Percentiles rank a stretch among this genome's conserved stretches.
These are phyloP conservation scores for Piper longum DNA, from an alignment of 164 flowering plant species.

Conservation along the genomic window DNA sequence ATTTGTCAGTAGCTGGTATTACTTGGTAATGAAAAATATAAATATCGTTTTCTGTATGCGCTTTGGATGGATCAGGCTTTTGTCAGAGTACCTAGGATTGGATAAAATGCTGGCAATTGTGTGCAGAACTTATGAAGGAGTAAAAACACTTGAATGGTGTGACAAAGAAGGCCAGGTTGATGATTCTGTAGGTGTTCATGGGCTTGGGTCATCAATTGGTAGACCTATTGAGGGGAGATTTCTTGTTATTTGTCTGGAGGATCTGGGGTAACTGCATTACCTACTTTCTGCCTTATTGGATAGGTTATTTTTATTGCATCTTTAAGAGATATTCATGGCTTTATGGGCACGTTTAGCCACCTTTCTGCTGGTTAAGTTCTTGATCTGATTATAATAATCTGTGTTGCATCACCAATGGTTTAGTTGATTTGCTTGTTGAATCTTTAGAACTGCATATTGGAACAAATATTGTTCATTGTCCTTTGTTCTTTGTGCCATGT, in stretches of 20 bases:
- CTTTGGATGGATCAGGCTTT: constrained; percentile 30
- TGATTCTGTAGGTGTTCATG: constrained; percentile 52
- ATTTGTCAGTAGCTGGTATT: background rate
- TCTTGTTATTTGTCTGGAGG: constrained; percentile 64
- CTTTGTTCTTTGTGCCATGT: background rate
- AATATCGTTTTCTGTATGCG: background rate
- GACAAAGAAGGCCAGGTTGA: constrained; percentile 45
- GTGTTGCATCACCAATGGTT: background rate
- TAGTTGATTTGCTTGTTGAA: background rate
- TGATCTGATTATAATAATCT: too few relatives aligned
- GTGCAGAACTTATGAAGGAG: constrained; percentile 54
- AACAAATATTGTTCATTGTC: background rate
- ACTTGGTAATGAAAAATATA: background rate
- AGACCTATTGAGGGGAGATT: constrained; percentile 47
- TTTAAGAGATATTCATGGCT: background rate
- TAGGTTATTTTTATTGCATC: too few relatives aligned
- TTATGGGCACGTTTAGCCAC: background rate
- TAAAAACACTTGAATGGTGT: constrained; percentile 59
- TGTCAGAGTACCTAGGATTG: constrained; percentile 69
- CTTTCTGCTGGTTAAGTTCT: too few relatives aligned
- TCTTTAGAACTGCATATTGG: background rate
- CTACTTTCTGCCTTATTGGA: background rate
- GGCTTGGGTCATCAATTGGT: constrained; percentile 53
- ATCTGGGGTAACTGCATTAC: constrained; percentile 35
- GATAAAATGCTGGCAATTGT: constrained; percentile 67